phyloP scores from a whole-genome alignment of 2,329 filamentous ascomycete genomes.

The Cercospora zeina region DNA sequence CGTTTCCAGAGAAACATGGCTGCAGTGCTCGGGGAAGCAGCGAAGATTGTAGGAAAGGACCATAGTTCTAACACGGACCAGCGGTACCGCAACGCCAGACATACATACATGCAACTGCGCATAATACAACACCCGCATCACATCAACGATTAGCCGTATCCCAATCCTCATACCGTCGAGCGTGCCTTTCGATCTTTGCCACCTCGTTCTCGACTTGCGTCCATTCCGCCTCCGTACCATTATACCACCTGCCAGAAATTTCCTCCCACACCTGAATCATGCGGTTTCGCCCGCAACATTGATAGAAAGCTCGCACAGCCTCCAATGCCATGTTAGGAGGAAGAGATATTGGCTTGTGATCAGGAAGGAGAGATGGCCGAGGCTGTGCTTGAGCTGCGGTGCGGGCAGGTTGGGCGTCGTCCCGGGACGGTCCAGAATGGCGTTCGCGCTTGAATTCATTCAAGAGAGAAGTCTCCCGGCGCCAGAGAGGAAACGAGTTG shows the following conservation, averaged over 20 bases:
- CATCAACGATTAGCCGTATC: conserved; percentile 2
- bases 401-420: background rate
- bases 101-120: too few species aligned
- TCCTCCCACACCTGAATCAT: conserved; percentile 58
- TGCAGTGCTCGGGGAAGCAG: too few species aligned
- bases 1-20: too few species aligned
- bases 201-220: conserved; percentile 13
- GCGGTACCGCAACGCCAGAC: too few species aligned
- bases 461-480: background rate
- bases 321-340: conserved; percentile 58
- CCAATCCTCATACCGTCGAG: conserved; percentile 12
- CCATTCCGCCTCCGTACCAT: conserved; percentile 10
- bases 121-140: background rate
- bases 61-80: too few species aligned
- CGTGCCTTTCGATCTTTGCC: conserved; percentile 12
- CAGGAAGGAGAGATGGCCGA: background rate
- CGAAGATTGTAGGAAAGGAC: too few species aligned
- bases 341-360: conserved; percentile 32
- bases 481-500: conserved; percentile 2
- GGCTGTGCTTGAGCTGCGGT: background rate
- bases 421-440: background rate
- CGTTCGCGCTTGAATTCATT: background rate
- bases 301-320: conserved; percentile 64
- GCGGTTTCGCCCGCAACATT: conserved; percentile 55
- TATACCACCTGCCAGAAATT: conserved; percentile 43